Percentiles rank a stretch among this genome's conserved stretches.
These are phyloP conservation scores for Picea glauca DNA, from an alignment of 75 land plant genomes.

Conservation along the genomic window DNA sequence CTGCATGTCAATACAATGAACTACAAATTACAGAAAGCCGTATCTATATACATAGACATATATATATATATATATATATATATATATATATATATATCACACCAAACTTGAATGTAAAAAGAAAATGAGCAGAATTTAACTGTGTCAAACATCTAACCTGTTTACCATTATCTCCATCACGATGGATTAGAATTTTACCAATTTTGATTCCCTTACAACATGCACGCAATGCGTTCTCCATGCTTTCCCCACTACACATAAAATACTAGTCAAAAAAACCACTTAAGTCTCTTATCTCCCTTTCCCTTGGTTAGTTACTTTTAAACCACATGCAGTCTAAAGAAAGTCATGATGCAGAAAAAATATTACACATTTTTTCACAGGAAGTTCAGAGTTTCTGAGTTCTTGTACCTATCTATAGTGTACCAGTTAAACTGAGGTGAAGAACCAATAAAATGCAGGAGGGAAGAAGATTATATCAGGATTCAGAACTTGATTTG, in stretches of 20 bases:
- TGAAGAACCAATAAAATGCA: neutral
- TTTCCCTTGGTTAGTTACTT: neutral
- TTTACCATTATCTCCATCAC: constrained; percentile 45
- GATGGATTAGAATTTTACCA: constrained; percentile 40
- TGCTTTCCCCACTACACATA: constrained; percentile 30
- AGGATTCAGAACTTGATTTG: neutral
- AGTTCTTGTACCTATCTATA: neutral
- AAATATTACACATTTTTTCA: neutral
- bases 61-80: too few species aligned
- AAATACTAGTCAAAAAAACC: neutral
- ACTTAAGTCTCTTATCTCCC: neutral
- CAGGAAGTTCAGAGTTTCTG: neutral
- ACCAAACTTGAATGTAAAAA: neutral
- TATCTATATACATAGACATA: too few species aligned
- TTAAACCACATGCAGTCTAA: neutral
- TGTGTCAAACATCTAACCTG: constrained; percentile 18
- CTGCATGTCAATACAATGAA: constrained; percentile 23
- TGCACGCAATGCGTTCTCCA: constrained; percentile 47
- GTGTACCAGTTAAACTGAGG: neutral
- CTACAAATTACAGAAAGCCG: too few species aligned
- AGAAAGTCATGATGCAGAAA: neutral
- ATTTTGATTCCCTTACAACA: constrained; percentile 47
- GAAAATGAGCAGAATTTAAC: constrained; percentile 23
- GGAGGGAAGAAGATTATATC: neutral
- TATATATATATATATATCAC: neutral